Base-by-base conservation (phyloP, 169 alveolate genomes). In the Plasmodium chabaudi region DNA sequence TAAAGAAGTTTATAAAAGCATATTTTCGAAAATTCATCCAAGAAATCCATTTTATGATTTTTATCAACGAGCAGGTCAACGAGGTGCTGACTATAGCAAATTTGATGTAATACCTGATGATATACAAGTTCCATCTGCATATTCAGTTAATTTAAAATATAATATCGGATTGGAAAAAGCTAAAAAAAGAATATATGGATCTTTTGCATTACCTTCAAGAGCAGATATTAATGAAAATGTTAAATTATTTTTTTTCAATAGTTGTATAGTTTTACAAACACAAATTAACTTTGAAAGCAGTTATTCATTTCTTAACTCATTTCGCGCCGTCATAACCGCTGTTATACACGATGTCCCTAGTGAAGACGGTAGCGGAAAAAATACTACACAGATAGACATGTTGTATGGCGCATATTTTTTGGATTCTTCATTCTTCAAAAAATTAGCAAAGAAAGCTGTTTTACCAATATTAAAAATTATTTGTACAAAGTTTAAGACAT, bases 331-430 rank as follows among this genome's bases (percentile, higher is more conserved):
- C 13, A 27, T 75, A 39, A 61, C 75, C 1, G 23, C 64, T 44
- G 19, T 19, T n/a, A 51, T 75, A 5, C 57, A 75, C 57, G 25
- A 25, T 63, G 51, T 75, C 12, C 46, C 9, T 4, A 25, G 53
- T 13, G 60, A 68, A 17, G 72, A 27, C 73, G 51, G 23, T 49
- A 9, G 0, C 27, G 59, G 13, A 13, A 64, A 21, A 34, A 5
- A 42, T 25, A n/a, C 44, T n/a, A 68, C 88, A 49, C 88, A 75
- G 42, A 56, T 75, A 19, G 88, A 75, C 25, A 61, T 75, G 10
- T 15, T 53, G 1, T 75, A 75, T 55, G 88, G 64, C 25, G 64
- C 64, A 19, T 25, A 60, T 21, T 75, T 75, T 75, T 9, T 75
- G 1, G 61, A 75, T 17, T 10, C 46, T n/a, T 61, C 88, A 2